Evolutionary conservation across 768 basidiomycete genomes (phyloP), one percentile per base, ranked within the genome.

Genomic region (Crassisporium funariophilum): DNA sequence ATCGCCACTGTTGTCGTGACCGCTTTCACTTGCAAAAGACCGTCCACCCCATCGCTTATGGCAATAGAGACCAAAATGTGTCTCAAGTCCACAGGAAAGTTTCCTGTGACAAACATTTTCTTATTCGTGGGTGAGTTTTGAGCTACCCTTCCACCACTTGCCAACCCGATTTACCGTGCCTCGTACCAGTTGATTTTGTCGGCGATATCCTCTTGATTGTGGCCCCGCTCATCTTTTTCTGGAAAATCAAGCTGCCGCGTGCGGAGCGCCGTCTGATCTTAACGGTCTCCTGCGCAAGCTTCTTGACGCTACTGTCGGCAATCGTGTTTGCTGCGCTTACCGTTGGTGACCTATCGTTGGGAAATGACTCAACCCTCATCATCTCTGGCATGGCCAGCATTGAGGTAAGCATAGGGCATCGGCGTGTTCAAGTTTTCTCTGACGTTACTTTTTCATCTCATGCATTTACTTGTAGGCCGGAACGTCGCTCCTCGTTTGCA

Each of bases 1-100:
- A 10, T 44, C 34, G 20, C 13, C 17, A 19, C 20, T 5, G 6
- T 44, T 35, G 29, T 9, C 5, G 43, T 44, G 24, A 44, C 43
- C 20, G 36, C 33, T 22, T 29, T 21, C 8, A 35, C 34, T 8
- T 44, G 43, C 22, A 6, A 34, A 19, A 22, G 17, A 11, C 15
- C 33, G 12, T 44, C 43, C 21, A 35, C 29, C 17, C 15, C n/a
- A n/a, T n/a, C 36, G 19, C 43, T 44, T 23, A 35, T 33, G 13
- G 29, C 24, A 15, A 33, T 16, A 5, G 43, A 44, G 25, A 23
- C 16, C 13, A 3, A 44, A 21, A 16, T 23, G 11, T 44, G 43
- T 24, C 8, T 44, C 1, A 35, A 44, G 43, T 31, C 33, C 6
- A 11, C 33, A 16, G 43, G 43, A 20, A 35, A 35, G n/a, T 44